Conservation (phyloP, 768 basidiomycete species). For the Boletus insuetus region DNA sequence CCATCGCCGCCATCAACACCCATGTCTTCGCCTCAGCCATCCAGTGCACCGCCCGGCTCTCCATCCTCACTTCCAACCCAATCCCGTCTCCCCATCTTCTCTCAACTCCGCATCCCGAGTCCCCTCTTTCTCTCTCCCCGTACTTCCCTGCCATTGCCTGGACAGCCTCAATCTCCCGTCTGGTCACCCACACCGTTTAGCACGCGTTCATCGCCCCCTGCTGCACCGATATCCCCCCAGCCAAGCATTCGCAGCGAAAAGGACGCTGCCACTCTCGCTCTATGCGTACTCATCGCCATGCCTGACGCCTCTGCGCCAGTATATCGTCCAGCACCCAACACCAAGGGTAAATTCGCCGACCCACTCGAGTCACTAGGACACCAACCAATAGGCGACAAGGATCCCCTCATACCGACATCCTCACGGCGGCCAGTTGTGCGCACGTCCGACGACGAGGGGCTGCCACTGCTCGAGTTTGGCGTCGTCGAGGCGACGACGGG, state of each 20-base stretch:
- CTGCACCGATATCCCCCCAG: neutral
- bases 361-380: slow-evolving; percentile 4
- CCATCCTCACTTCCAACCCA: neutral
- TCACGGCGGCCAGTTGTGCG: neutral
- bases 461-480: slow-evolving; percentile 19
- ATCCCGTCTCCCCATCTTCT: neutral
- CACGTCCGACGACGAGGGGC: neutral
- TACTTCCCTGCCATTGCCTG: neutral
- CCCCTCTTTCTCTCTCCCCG: neutral
- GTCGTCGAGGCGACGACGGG: slow-evolving; percentile 3
- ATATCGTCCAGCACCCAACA: neutral
- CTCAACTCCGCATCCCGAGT: slow-evolving; percentile 9
- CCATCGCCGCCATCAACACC: neutral
- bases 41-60: neutral
- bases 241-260: neutral
- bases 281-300: slow-evolving; percentile 25
- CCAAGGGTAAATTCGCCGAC: slow-evolving; percentile 19
- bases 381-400: neutral
- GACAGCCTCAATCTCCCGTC: neutral
- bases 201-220: neutral
- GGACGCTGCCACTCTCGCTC: neutral
- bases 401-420: slow-evolving; percentile 3
- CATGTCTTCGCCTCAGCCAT: neutral
- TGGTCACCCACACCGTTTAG: neutral
- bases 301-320: slow-evolving; percentile 11